Conservation (phyloP, 495 filamentous ascomycete species). For the Tetracladium setigerum region DNA sequence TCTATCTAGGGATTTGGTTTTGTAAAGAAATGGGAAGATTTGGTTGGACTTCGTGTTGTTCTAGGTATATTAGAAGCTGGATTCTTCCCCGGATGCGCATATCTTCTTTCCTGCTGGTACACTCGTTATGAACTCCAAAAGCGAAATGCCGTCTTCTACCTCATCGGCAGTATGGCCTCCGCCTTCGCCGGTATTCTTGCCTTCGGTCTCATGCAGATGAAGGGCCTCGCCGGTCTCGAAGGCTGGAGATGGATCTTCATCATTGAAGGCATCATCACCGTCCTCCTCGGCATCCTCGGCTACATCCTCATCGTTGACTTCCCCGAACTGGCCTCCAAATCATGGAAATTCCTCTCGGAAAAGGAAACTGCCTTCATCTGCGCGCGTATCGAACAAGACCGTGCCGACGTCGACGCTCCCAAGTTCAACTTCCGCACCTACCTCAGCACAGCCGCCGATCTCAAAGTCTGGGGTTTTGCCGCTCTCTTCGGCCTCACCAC, state of each 20-base stretch:
- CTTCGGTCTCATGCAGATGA: slow-evolving; percentile 55
- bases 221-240: slow-evolving; percentile 32
- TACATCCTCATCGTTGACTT: slow-evolving; percentile 53
- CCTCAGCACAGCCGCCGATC: slow-evolving; percentile 38
- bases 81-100: slow-evolving; percentile 58
- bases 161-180: slow-evolving; percentile 54
- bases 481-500: slow-evolving; percentile 28
- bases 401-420: slow-evolving; percentile 42
- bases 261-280: slow-evolving; percentile 59
- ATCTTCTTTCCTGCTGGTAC: slow-evolving; percentile 59
- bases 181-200: slow-evolving; percentile 57
- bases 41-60: slow-evolving; percentile 48
- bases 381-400: slow-evolving; percentile 50
- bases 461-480: slow-evolving; percentile 49
- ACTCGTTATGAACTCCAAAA: slow-evolving; percentile 57
- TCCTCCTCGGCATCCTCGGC: slow-evolving; percentile 45
- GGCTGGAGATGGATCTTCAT: slow-evolving; percentile 57
- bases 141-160: slow-evolving; percentile 56
- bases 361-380: slow-evolving; percentile 48
- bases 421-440: slow-evolving; percentile 44
- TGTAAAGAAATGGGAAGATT: slow-evolving; percentile 35
- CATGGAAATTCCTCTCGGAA: slow-evolving; percentile 46
- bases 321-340: slow-evolving; percentile 43
- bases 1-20: slow-evolving; percentile 46
- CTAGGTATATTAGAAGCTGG: slow-evolving; percentile 60